Conservation (phyloP, 2,329 filamentous ascomycete genomes). For the Annulohypoxylon truncatum region DNA sequence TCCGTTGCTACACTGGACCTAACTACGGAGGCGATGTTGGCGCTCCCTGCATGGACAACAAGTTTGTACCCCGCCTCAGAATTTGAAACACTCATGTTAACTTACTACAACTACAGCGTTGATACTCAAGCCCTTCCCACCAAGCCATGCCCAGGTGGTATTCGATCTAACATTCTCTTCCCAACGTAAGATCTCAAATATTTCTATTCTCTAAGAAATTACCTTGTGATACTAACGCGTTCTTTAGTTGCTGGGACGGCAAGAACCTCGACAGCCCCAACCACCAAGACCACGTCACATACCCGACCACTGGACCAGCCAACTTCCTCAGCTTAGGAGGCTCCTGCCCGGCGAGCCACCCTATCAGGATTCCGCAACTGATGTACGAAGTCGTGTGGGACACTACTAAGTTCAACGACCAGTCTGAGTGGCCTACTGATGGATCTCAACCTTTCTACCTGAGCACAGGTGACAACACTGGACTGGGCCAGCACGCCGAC, state of each 20-base stretch:
- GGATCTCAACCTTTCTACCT: slow-evolving; percentile 54
- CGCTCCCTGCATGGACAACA: slow-evolving; percentile 56
- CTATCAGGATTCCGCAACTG: slow-evolving; percentile 58
- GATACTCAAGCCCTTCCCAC: slow-evolving; percentile 55
- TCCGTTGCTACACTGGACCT: slow-evolving; percentile 59
- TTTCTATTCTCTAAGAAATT: too few relatives aligned
- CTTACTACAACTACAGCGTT: slow-evolving; percentile 47
- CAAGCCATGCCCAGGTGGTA: slow-evolving; percentile 57
- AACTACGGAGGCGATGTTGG: slow-evolving; percentile 59
- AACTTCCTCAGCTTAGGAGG: slow-evolving; percentile 55
- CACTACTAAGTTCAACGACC: slow-evolving; percentile 54
- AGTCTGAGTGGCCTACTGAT: slow-evolving; percentile 53
- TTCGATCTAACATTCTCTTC: slow-evolving; percentile 60
- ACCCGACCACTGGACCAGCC: slow-evolving; percentile 59
- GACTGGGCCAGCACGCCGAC: slow-evolving; percentile 57
- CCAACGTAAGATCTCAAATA: slow-evolving; percentile 65
- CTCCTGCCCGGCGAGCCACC: slow-evolving; percentile 49
- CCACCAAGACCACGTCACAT: slow-evolving; percentile 63
- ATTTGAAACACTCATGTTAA: background rate
- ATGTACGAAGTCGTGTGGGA: slow-evolving; percentile 57
- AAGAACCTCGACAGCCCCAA: slow-evolving; percentile 59
- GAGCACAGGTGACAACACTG: slow-evolving; percentile 54
- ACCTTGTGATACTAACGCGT: slow-evolving; percentile 53
- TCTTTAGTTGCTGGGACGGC: slow-evolving; percentile 65
- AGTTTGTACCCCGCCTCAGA: slow-evolving; percentile 55